phyloP scores from a whole-genome alignment of 257 asterid genomes.

The Solanum rostratum region DNA sequence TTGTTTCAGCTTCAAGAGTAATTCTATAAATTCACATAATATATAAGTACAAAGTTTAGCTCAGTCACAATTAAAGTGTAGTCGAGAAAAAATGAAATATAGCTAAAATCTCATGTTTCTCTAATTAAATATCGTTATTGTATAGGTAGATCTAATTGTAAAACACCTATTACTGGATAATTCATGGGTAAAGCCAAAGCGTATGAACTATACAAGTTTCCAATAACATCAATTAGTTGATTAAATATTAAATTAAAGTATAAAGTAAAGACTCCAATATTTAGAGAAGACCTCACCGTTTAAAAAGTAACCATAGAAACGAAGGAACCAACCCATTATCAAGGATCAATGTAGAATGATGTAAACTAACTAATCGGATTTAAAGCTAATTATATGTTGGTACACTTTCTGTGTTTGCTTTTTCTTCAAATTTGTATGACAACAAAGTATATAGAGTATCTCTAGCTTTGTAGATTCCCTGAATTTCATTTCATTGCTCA shows the following conservation, averaged over 20 bases:
- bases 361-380: background rate
- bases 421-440: background rate
- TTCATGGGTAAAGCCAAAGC: no score
- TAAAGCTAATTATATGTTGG: background rate
- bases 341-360: background rate
- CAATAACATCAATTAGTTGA: no score
- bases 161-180: no score
- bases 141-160: no score
- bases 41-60: background rate
- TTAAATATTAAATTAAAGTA: no score
- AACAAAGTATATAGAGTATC: background rate
- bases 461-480: background rate
- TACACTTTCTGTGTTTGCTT: background rate
- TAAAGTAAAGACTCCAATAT: no score
- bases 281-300: no score
- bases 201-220: no score
- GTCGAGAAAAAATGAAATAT: no score
- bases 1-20: background rate
- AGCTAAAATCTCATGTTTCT: background rate
- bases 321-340: background rate
- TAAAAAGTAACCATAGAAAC: no score
- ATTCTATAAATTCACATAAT: background rate
- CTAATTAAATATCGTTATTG: no score
- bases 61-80: background rate
- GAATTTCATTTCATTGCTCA: background rate